Conservation (phyloP, 495 filamentous ascomycete species). For the Neurospora sp. region DNA sequence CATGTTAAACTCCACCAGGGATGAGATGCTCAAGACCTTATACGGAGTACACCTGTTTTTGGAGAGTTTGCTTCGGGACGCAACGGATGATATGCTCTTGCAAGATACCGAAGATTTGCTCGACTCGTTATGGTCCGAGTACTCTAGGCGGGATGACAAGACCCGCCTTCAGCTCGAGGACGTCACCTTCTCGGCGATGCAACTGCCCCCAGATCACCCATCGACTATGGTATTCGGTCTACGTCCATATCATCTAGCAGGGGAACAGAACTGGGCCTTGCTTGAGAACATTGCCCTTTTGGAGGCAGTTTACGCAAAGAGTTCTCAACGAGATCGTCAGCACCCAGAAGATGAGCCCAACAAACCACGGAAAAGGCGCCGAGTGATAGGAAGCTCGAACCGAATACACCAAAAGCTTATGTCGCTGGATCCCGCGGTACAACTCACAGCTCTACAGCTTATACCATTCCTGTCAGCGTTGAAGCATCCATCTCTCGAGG, state of each 20-base stretch:
- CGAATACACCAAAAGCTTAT: constrained; percentile 53
- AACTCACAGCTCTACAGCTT: constrained; percentile 65
- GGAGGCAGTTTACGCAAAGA: constrained; percentile 31
- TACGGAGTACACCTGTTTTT: constrained; percentile 55
- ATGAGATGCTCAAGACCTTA: constrained; percentile 58
- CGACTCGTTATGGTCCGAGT: constrained; percentile 60
- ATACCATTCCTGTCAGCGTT: constrained; percentile 57
- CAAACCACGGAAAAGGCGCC: constrained; percentile 53
- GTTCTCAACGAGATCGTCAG: constrained; percentile 14
- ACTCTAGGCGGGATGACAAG: constrained; percentile 57
- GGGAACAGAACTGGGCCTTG: constrained; percentile 45
- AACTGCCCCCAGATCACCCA: constrained; percentile 23
- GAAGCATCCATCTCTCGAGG: constrained; percentile 24
- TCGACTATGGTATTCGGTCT: constrained; percentile 35
- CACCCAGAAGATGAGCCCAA: constrained; percentile 22
- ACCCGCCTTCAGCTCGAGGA: constrained; percentile 72
- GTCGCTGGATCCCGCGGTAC: constrained; percentile 42
- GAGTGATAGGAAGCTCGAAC: constrained; percentile 45
- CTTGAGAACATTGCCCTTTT: constrained; percentile 41
- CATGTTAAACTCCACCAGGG: constrained; percentile 47
- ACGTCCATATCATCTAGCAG: constrained; percentile 33
- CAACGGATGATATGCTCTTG: constrained; percentile 19
- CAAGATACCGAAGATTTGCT: constrained; percentile 41
- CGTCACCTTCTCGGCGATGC: constrained; percentile 42
- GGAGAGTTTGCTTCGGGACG: constrained; percentile 25